Base-by-base conservation (phyloP, 805 yeast genomes). In the Lipomyces starkeyi region DNA sequence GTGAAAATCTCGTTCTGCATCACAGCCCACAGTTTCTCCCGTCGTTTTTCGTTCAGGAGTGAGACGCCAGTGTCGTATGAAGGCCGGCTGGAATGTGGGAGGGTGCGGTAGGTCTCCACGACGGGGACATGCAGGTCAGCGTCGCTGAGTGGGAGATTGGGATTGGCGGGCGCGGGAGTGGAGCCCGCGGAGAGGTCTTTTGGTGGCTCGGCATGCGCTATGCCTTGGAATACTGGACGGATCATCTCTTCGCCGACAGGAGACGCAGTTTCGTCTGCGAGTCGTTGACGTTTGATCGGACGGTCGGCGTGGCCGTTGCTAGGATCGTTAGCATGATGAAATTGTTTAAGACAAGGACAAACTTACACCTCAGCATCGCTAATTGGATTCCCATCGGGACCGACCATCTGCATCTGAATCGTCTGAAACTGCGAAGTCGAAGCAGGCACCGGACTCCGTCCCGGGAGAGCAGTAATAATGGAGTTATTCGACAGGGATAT, bases 21-120 rank as follows among this genome's bases (percentile, higher is more conserved):
- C 20, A 67, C 68, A 1, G 59, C 64, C 71, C 72, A 69, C 27
- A 69, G 62, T 40, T 69, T 67, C 55, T 67, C 71, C 25, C 66
- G 61, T 3, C 72, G 68, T 35, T 63, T 62, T 54, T 66, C 71
- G 57, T 68, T 68, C 43, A 68, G 35, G 13, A 60, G 62, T 35
- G 63, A 27, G 27, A 52, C 59, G n/a, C 67, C 68, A 17, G 63
- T 59, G 22, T 64, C 71, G 59, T 68, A 64, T 20, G 71, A 47
- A 14, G 71, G 58, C 34, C 68, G 61, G 25, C 58, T 34, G 17
- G 71, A 63, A 58, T 61, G 64, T 17, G 71, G 66, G 8, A 68
- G 58, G 17, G 55, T 22, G 32, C 64, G 64, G 54, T 62, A 68
- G 22, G 40, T 20, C 40, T n/a, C 29, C 35, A 64, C 60, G 2